Evolutionary conservation across 192 early-diverging fungal species (phyloP).

Genomic region (Linderina pennispora): DNA sequence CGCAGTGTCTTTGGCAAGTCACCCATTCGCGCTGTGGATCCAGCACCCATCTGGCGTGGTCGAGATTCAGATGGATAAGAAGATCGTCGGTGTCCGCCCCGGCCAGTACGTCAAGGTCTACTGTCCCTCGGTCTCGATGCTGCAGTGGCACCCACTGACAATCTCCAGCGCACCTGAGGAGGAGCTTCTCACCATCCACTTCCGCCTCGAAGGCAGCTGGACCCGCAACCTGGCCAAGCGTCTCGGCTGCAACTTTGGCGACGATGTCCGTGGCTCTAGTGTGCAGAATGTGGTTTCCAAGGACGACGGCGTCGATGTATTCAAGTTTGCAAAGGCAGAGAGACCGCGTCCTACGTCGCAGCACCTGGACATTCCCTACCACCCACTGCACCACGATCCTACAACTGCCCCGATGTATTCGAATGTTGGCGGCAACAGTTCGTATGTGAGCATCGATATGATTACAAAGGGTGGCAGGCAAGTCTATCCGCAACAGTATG

Average conservation of each 20-base stretch:
- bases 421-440: slow-evolving; percentile 22
- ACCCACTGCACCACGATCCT: slow-evolving; percentile 33
- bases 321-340: slow-evolving; percentile 3
- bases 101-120: slow-evolving; percentile 74
- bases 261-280: slow-evolving; percentile 7
- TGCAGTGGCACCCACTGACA: slow-evolving; percentile 79
- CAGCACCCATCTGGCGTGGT: slow-evolving; percentile 68
- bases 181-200: slow-evolving; percentile 67
- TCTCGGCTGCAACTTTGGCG: slow-evolving; percentile 57
- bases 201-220: slow-evolving; percentile 73
- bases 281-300: slow-evolving; percentile 6
- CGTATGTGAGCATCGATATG: slow-evolving; percentile 36
- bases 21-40: slow-evolving; percentile 60
- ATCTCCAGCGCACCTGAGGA: slow-evolving; percentile 74
- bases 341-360: neutral
- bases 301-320: neutral
- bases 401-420: slow-evolving; percentile 15
- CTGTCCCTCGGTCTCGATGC: slow-evolving; percentile 61
- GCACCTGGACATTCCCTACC: slow-evolving; percentile 14
- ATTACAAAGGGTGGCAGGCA: slow-evolving; percentile 8
- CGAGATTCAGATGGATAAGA: slow-evolving; percentile 65
- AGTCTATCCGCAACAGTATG: neutral
- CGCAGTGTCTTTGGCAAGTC: slow-evolving; percentile 49
- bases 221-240: slow-evolving; percentile 55
- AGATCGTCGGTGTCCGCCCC: slow-evolving; percentile 46